Percentiles rank a stretch among this genome's conserved stretches.
These are phyloP conservation scores for Emydomyces testavorans DNA, from an alignment of 2,329 filamentous ascomycete genomes.

Conservation along the genomic window DNA sequence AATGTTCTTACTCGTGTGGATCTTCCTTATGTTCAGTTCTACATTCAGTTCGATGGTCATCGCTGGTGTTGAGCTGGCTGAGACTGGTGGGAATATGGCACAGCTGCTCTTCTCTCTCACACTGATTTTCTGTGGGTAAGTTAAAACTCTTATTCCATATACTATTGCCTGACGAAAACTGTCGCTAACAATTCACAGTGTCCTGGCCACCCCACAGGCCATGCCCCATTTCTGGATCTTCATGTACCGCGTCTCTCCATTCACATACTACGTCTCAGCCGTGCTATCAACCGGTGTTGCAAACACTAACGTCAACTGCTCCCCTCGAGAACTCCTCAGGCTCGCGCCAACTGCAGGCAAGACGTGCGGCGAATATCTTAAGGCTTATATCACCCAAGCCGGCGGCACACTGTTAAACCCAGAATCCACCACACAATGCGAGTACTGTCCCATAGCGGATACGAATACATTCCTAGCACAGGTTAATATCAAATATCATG, in stretches of 20 bases:
- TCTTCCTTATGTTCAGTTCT: constrained; percentile 59
- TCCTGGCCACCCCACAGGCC: constrained; percentile 41
- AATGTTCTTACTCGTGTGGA: constrained; percentile 52
- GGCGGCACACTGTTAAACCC: constrained; percentile 36
- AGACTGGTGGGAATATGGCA: constrained; percentile 54
- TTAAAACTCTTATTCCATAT: neutral
- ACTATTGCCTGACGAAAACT: neutral
- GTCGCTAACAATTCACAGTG: constrained; percentile 18
- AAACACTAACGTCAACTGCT: constrained; percentile 24
- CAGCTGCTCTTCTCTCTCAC: constrained; percentile 49
- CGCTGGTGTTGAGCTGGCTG: constrained; percentile 55
- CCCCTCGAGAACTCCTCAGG: constrained; percentile 26
- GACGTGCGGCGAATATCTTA: constrained; percentile 48
- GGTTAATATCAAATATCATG: constrained; percentile 34
- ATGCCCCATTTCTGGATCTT: constrained; percentile 66
- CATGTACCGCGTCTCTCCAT: constrained; percentile 59
- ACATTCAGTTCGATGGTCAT: constrained; percentile 66
- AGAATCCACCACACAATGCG: constrained; percentile 37
- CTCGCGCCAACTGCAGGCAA: constrained; percentile 45
- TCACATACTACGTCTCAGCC: constrained; percentile 48
- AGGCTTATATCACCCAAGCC: constrained; percentile 27
- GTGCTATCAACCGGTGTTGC: constrained; percentile 29
- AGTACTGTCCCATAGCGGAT: constrained; percentile 38
- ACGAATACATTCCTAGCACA: constrained; percentile 40
- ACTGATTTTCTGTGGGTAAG: constrained; percentile 44